Base-by-base conservation (phyloP, 2,329 filamentous ascomycete species). In the Arthrobotrys entomopaga region DNA sequence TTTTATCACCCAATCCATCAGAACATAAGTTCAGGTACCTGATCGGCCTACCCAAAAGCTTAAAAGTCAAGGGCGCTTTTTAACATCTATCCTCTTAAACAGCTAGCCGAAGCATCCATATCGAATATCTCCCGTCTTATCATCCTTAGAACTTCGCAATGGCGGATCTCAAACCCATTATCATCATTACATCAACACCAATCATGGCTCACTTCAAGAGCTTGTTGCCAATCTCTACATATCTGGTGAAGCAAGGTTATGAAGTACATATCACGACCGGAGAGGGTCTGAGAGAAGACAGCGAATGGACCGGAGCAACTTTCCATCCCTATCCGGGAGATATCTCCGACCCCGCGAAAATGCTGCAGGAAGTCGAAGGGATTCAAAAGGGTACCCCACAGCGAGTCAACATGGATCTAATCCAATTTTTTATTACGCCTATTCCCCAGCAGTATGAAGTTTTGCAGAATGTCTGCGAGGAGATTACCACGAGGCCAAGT, bases 221-320 rank as follows among this genome's bases (percentile, higher is more conserved):
- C 22, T 60, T 81, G 0, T 42, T 81, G 0, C 79, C 79, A 24
- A 79, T 84, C n/a, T 81, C 81, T 0, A 78, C 78, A 3, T 78
- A 82, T 22, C 79, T 85, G 8, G 77, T 82, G 11, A 75, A 78
- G 10, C 78, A 81, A 4, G 84, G 83, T 2, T 85, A 83, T 65
- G 78, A 81, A 7, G 78, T 84, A 2, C 83, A 81, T 1, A 83
- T 84, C 75, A 80, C 85, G 16, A 80, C 80, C 4, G 82, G 82
- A 1, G 77, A 78, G 0, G 75, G 80, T 6, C 84, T 82, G 76
- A 78, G 82, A 52, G 72, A 78, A 1, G 66, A 79, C 7, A 79
- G 84, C 57, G 80, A 81, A 58, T 77, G 78, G 1, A 80, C 81
- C 2, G 84, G 84, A 0, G 82, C 82, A 8, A 79, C 78, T 0